A percentile compares a stretch with the other conserved stretches of the same genome.
These are phyloP conservation scores for Colletotrichum karsti DNA, from an alignment of 2,329 filamentous ascomycete species.

Conservation along the genomic window DNA sequence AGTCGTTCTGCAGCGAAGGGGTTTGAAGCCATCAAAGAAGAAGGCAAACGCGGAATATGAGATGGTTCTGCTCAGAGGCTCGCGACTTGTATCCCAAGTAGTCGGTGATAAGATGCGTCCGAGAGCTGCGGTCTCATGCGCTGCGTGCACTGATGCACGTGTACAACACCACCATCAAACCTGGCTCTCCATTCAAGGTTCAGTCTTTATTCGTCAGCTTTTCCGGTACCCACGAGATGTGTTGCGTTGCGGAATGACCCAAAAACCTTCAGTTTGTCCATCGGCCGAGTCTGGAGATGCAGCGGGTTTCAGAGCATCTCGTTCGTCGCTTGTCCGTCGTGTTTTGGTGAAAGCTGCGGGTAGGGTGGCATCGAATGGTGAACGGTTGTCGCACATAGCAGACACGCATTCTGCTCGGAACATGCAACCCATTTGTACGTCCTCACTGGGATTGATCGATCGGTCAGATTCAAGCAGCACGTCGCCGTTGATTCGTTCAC, in stretches of 20 bases:
- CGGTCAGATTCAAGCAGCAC: too few species aligned
- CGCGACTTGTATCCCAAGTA: background rate
- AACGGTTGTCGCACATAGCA: background rate
- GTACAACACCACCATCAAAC: background rate
- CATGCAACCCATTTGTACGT: too few species aligned
- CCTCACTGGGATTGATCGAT: too few species aligned
- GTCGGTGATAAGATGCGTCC: conserved; percentile 11
- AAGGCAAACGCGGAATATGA: background rate
- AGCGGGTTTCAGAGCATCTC: background rate
- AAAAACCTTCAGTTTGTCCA: background rate
- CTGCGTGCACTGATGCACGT: background rate
- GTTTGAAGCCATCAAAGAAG: background rate
- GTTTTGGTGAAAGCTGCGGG: background rate
- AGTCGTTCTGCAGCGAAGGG: background rate
- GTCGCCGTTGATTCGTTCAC: too few species aligned
- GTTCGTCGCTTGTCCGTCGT: background rate
- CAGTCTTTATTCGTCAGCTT: background rate
- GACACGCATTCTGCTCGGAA: background rate
- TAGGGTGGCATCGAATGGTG: background rate
- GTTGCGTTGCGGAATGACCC: background rate
- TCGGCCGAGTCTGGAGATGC: background rate
- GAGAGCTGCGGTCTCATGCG: conserved; percentile 2
- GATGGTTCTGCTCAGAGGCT: background rate
- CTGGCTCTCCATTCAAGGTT: background rate
- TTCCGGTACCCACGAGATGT: background rate